Conservation (phyloP, 2,329 filamentous ascomycete genomes). For the Botrytis elliptica region DNA sequence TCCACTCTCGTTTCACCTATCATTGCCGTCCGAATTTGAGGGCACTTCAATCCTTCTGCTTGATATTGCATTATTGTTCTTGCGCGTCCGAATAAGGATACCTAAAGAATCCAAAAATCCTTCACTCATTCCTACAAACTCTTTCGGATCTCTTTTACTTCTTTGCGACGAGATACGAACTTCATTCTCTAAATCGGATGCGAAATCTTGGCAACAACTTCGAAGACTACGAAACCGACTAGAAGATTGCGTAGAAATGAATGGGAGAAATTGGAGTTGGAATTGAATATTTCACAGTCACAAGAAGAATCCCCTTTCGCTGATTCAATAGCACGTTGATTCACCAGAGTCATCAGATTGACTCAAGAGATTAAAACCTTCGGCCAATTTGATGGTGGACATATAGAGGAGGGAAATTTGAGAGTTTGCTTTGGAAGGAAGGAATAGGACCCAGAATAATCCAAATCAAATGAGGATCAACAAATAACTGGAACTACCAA, state of each 20-base stretch:
- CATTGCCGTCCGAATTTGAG: too few species aligned
- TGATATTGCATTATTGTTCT: neutral
- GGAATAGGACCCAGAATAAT: neutral
- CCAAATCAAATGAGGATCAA: slow-evolving; percentile 10
- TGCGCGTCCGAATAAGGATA: neutral
- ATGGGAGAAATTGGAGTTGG: neutral
- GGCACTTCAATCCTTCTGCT: neutral
- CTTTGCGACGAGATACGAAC: neutral
- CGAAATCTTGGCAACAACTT: neutral
- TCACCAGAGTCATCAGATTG: neutral
- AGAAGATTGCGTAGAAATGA: neutral
- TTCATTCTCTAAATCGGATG: neutral
- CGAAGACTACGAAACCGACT: neutral
- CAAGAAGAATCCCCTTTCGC: neutral
- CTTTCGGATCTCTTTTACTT: neutral
- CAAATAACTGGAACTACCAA: neutral
- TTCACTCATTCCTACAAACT: neutral
- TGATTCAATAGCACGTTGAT: neutral
- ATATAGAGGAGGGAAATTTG: neutral
- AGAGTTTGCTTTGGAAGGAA: neutral
- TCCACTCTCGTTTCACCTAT: slow-evolving; percentile 6
- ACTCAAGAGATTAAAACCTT: neutral
- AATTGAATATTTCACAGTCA: neutral
- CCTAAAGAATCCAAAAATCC: neutral
- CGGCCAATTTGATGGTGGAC: neutral